Evolutionary conservation across 306 rosid genomes (phyloP), one percentile per base, ranked within the genome.

Genomic region (Pterocarpus macrocarpus): DNA sequence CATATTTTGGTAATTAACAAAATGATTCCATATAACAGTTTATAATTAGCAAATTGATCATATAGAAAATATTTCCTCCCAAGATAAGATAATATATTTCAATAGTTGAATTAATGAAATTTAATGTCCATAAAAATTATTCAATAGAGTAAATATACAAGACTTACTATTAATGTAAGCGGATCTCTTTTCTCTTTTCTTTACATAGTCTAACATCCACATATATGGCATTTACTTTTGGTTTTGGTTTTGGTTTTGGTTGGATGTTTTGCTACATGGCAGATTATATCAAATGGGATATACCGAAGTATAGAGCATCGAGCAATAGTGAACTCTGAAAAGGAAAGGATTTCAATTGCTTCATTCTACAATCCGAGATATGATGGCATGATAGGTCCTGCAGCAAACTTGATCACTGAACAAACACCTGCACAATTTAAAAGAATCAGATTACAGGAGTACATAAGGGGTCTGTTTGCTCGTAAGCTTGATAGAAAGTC

Each of bases 301-400:
- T 88, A 88, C 50, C 63, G 66, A 43, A 85, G 91, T 33, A 35
- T 88, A 7, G 89, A 88, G 32, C 85, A 85, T 65, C 81, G 87
- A 1, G 89, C 85, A 52, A 73, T 14, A 1, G 85, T 85, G 7
- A 85, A 82, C 66, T 28, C 71, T 41, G 77, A 7, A 50, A 80
- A 73, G 28, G 88, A 88, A 33, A 85, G 91, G 53, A 5, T 85
- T 3, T 85, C 89, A 28, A 11, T 88, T 39, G 43, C 43, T 39
- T 3, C 1, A 39, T 39, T 39, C 43, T 39, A 39, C 7, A 39
- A 3, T 3, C 43, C 43, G 50, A 22, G 28, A 22, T 1, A 66
- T 8, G 79, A 77, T 33, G 39, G 16, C 12, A 71, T 50, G 38
- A 2, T 82, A 45, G 82, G 86, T 63, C 89, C 86, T 9, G 71